A percentile compares a stretch with the other conserved stretches of the same genome.
Evolutionary conservation across 2,329 filamentous ascomycete genomes (phyloP).

Genomic region (Alternaria solani): DNA sequence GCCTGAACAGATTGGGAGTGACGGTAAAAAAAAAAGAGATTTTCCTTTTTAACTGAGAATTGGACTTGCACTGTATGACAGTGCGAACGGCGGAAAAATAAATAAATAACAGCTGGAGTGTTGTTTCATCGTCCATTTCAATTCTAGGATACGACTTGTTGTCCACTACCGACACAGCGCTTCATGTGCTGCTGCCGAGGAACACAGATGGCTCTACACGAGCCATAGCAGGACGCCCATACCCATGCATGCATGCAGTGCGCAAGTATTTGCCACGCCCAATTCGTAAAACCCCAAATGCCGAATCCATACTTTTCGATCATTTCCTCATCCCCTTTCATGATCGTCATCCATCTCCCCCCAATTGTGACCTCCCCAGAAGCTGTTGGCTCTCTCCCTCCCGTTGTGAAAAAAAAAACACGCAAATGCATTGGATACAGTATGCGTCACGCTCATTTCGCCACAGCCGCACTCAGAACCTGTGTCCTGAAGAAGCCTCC

Average conservation of each 20-base stretch:
- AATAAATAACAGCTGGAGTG: neutral
- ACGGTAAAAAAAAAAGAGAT: neutral
- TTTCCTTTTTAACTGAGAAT: neutral
- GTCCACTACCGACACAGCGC: neutral
- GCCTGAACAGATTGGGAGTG: neutral
- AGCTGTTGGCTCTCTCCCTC: conserved; percentile 9
- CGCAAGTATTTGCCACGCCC: conserved; percentile 9
- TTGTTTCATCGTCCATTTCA: conserved; percentile 1
- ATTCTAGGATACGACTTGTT: conserved; percentile 2
- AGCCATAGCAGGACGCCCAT: conserved; percentile 7
- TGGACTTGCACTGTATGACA: neutral
- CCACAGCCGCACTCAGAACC: conserved; percentile 74
- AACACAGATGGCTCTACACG: neutral
- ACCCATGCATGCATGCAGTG: conserved; percentile 11
- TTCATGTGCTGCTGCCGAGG: neutral
- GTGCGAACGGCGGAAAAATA: no score
- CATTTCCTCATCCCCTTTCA: conserved; percentile 6
- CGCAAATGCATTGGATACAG: neutral
- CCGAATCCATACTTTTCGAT: conserved; percentile 9
- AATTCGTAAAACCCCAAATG: conserved; percentile 6
- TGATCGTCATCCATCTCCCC: conserved; percentile 6
- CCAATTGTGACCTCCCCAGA: conserved; percentile 15
- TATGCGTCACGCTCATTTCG: conserved; percentile 49
- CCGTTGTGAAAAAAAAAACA: neutral
- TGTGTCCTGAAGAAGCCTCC: conserved; percentile 98